Evolutionary conservation across 2,329 filamentous ascomycete species (phyloP).

Genomic region (Fusarium robinianum): DNA sequence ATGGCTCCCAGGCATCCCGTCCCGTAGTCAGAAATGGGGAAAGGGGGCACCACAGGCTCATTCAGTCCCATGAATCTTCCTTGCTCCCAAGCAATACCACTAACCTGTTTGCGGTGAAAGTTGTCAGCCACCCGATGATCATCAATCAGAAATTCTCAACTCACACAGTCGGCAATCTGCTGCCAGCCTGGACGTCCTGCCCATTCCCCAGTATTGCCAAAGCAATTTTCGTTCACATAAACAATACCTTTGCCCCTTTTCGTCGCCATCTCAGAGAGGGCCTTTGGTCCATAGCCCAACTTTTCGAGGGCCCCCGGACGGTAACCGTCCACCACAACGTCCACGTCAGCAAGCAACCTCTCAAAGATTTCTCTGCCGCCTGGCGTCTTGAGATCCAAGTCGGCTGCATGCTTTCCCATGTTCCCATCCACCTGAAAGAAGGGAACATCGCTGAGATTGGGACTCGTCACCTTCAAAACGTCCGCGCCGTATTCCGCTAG

Average conservation of each 20-base stretch:
- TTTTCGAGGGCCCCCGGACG: constrained; percentile 66
- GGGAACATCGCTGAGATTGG: constrained; percentile 69
- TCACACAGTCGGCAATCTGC: constrained; percentile 68
- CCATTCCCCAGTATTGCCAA: constrained; percentile 66
- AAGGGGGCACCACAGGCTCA: constrained; percentile 69
- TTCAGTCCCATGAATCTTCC: constrained; percentile 63
- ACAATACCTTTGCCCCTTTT: constrained; percentile 65
- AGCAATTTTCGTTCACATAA: constrained; percentile 74
- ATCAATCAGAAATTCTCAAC: too few species aligned
- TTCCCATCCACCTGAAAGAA: constrained; percentile 76
- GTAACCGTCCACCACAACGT: constrained; percentile 71
- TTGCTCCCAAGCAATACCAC: constrained; percentile 64
- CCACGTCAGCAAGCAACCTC: constrained; percentile 61
- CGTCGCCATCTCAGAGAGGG: constrained; percentile 56
- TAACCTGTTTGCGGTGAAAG: too few species aligned
- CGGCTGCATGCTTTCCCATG: constrained; percentile 69
- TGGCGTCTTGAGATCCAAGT: constrained; percentile 63
- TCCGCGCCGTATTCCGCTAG: constrained; percentile 77
- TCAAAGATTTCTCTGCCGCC: constrained; percentile 62
- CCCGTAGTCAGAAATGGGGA: constrained; percentile 68
- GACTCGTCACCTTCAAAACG: constrained; percentile 72
- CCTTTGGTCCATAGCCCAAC: constrained; percentile 65
- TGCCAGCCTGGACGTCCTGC: constrained; percentile 69
- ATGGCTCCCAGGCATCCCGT: constrained; percentile 74
- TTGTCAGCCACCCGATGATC: too few species aligned